These are phyloP conservation scores for Fusarium robinianum DNA, from an alignment of 2,329 filamentous ascomycete genomes.

Conservation along the genomic window DNA sequence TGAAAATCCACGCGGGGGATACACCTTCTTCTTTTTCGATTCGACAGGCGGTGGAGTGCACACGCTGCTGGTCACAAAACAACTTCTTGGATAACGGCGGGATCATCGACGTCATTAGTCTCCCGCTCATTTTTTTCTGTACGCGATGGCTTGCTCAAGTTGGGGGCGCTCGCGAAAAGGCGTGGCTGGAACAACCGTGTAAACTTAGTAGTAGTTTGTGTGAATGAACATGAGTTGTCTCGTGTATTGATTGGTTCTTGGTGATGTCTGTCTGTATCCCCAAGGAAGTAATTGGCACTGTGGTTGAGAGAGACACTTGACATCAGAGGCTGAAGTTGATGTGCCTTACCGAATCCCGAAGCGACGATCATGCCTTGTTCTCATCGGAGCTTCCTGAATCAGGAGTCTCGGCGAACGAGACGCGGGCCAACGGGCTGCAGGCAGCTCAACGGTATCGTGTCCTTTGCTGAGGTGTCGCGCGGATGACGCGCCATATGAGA, in stretches of 20 bases:
- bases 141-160: constrained; percentile 18
- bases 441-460: too few relatives aligned
- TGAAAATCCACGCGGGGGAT: constrained; percentile 16
- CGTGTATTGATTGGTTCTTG: background rate
- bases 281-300: background rate
- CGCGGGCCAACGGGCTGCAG: too few relatives aligned
- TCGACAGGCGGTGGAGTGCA: constrained; percentile 7
- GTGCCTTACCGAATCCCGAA: too few relatives aligned
- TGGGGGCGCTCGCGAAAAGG: constrained; percentile 14
- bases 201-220: constrained; percentile 22
- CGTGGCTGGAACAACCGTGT: constrained; percentile 24
- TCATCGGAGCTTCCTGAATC: too few relatives aligned
- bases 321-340: too few relatives aligned
- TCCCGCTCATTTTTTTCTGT: constrained; percentile 26
- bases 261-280: background rate
- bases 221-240: constrained; percentile 28
- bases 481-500: too few relatives aligned
- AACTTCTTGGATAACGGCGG: constrained; percentile 31
- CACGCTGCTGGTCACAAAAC: constrained; percentile 6
- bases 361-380: too few relatives aligned
- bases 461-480: too few relatives aligned
- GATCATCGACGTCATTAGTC: constrained; percentile 17
- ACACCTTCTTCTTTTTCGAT: constrained; percentile 14
- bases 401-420: too few relatives aligned
- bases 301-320: too few relatives aligned